These are phyloP conservation scores for Verticillium longisporum DNA, from an alignment of 2,329 filamentous ascomycete species.

Conservation along the genomic window DNA sequence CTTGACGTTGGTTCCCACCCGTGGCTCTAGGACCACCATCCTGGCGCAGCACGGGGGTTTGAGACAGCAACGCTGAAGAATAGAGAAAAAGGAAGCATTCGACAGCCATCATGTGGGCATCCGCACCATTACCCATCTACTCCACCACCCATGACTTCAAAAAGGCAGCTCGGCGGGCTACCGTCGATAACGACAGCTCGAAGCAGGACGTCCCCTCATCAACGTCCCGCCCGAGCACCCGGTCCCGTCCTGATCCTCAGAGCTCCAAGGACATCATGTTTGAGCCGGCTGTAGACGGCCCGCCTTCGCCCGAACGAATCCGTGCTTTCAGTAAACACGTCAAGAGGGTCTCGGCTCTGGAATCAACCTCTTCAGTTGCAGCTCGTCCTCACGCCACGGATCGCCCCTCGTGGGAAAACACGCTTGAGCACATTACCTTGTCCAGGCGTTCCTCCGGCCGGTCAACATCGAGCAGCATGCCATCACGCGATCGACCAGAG, in stretches of 20 bases:
- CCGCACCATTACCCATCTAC: conserved; percentile 14
- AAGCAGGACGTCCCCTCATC: conserved; percentile 8
- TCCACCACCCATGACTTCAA: conserved; percentile 11
- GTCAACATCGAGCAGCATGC: conserved; percentile 46
- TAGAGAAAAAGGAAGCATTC: background rate
- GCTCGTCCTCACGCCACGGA: conserved; percentile 40
- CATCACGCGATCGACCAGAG: conserved; percentile 47
- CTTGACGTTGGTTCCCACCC: background rate
- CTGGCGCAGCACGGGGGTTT: background rate
- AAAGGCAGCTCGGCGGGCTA: conserved; percentile 1
- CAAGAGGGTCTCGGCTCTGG: conserved; percentile 43
- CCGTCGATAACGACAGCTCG: background rate
- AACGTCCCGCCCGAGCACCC: conserved; percentile 1
- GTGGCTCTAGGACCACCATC: background rate
- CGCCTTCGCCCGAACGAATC: conserved; percentile 53
- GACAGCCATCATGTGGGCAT: background rate
- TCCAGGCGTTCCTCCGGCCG: conserved; percentile 50
- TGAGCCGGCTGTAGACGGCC: conserved; percentile 52
- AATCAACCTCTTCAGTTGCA: conserved; percentile 47
- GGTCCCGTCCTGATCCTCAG: conserved; percentile 3
- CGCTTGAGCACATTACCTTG: conserved; percentile 39
- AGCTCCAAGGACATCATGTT: conserved; percentile 27
- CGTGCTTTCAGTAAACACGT: conserved; percentile 53
- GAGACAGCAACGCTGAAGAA: background rate
- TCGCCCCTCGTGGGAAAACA: conserved; percentile 41